phyloP scores from a whole-genome alignment of 2,329 filamentous ascomycete genomes.

The Fusarium anguioides region DNA sequence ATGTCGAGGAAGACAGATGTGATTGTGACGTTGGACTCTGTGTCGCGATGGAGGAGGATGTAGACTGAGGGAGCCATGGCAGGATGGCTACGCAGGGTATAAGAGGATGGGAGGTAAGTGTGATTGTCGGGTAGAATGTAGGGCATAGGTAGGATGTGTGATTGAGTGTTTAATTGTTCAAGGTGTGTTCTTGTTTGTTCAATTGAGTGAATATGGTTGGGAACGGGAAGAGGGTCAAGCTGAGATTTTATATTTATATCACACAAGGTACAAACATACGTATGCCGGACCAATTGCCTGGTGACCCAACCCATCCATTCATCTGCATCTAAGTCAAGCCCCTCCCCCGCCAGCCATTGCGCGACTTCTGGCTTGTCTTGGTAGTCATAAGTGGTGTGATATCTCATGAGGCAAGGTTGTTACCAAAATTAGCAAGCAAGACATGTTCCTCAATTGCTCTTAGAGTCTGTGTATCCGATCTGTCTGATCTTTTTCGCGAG shows the following conservation, averaged over 20 bases:
- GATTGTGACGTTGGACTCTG: conserved; percentile 41
- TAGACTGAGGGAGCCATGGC: conserved; percentile 48
- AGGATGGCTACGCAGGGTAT: conserved; percentile 11
- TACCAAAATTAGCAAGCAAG: neutral
- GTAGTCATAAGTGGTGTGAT: conserved; percentile 42
- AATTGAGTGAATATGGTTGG: conserved; percentile 1
- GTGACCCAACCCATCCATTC: conserved; percentile 14
- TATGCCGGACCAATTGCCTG: conserved; percentile 18
- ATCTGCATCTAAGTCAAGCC: conserved; percentile 10
- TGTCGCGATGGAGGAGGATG: conserved; percentile 50
- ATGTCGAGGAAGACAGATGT: conserved; percentile 50
- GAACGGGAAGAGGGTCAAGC: conserved; percentile 13
- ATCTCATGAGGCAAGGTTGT: neutral
- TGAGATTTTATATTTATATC: conserved; percentile 41
- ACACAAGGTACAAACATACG: neutral
- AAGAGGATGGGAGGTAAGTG: conserved; percentile 21
- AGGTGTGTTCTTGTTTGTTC: neutral
- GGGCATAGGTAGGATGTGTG: conserved; percentile 7
- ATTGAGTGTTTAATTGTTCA: neutral
- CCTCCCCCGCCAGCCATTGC: conserved; percentile 26
- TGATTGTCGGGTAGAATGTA: conserved; percentile 6
- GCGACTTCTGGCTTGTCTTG: conserved; percentile 32
- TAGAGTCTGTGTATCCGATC: neutral
- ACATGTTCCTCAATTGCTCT: neutral
- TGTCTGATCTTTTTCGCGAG: conserved; percentile 18